Conservation (phyloP, 2,329 filamentous ascomycete genomes). For the Ophiognomonia clavigignenti-juglandacearum region DNA sequence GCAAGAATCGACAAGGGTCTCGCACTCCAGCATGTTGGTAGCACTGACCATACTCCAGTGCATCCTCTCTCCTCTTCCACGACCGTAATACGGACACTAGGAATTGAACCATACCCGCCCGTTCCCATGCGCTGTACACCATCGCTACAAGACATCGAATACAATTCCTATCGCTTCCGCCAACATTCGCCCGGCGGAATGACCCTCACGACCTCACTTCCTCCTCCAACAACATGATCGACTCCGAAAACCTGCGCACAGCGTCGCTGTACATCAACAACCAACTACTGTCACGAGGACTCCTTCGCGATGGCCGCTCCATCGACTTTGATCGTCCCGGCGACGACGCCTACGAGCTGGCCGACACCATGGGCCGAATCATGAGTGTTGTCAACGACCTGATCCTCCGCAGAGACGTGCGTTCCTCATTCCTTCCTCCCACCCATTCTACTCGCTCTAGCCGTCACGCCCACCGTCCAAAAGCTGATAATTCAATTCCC, state of each 20-base stretch:
- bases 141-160: no score
- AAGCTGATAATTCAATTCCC: slow-evolving; percentile 8
- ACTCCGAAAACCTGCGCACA: slow-evolving; percentile 58
- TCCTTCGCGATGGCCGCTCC: slow-evolving; percentile 61
- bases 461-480: no score
- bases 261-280: slow-evolving; percentile 71
- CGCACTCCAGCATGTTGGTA: no score
- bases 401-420: slow-evolving; percentile 81
- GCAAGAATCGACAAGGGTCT: no score
- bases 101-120: no score
- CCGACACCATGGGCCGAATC: slow-evolving; percentile 72
- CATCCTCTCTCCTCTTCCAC: no score
- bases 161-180: no score
- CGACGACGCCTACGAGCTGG: slow-evolving; percentile 46
- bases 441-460: neutral
- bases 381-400: slow-evolving; percentile 94
- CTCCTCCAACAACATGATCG: slow-evolving; percentile 39
- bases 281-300: slow-evolving; percentile 60
- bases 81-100: no score
- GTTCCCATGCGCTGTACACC: no score
- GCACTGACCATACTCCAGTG: no score
- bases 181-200: slow-evolving; percentile 2
- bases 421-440: neutral
- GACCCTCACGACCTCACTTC: neutral
- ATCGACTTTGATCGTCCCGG: slow-evolving; percentile 80